Conservation (phyloP, 164 flowering plant species). For the Amborella trichopoda region DNA sequence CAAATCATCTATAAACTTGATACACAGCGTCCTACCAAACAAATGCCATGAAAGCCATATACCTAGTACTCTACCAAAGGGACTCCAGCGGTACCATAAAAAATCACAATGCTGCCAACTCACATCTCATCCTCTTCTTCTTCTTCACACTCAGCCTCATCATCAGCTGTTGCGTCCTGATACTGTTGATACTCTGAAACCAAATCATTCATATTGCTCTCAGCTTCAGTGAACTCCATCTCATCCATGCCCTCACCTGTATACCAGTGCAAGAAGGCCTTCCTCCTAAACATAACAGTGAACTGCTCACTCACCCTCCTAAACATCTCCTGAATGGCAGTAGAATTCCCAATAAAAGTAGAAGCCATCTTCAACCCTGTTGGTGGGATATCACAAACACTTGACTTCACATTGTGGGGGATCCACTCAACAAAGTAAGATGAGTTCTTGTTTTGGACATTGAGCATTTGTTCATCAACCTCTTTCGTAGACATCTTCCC, state of each 20-base stretch:
- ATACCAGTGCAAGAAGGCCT: slow-evolving; percentile 1
- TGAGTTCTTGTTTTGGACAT: background rate
- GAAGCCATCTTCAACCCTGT: background rate
- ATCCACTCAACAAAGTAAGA: slow-evolving; percentile 1
- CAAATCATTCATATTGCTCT: slow-evolving; percentile 1
- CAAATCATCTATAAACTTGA: too few species aligned
- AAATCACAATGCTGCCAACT: too few species aligned
- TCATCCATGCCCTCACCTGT: slow-evolving; percentile 3
- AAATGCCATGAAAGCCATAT: too few species aligned
- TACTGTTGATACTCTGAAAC: slow-evolving; percentile 1
- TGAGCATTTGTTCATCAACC: slow-evolving; percentile 1
- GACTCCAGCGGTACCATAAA: too few species aligned
- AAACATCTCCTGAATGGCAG: background rate
- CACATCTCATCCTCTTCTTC: background rate
- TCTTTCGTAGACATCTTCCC: background rate
- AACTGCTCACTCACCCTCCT: background rate
- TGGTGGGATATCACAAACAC: slow-evolving; percentile 1
- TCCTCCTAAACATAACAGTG: slow-evolving; percentile 1
- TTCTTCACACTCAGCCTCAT: background rate
- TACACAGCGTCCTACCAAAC: too few species aligned
- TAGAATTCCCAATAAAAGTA: slow-evolving; percentile 1
- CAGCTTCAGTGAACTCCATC: slow-evolving; percentile 2
- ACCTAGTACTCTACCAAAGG: too few species aligned
- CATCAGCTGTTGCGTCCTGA: slow-evolving; percentile 1
- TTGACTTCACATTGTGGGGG: background rate